Evolutionary conservation across 306 rosid species (phyloP).

Genomic region (Cucurbita maxima): DNA sequence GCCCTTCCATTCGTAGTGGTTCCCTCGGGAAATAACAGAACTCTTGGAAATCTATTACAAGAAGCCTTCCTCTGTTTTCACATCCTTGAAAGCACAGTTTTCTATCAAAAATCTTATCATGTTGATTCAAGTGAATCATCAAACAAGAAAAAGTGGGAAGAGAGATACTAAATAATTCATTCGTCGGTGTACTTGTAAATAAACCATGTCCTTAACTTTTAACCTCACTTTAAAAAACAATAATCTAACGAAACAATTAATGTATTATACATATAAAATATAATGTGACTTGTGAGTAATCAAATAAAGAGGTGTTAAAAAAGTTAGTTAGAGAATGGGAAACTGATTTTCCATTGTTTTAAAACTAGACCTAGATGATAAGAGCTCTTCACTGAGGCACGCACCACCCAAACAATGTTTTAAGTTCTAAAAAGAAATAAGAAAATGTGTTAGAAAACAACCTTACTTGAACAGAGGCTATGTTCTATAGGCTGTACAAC

Average conservation of each 20-base stretch:
- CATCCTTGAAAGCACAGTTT: constrained; percentile 87
- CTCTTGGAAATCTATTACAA: constrained; percentile 69
- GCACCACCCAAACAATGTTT: not conserved
- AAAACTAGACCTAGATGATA: not conserved
- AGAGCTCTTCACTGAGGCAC: not conserved
- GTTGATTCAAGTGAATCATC: constrained; percentile 18
- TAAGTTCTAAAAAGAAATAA: not conserved
- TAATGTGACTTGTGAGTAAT: not conserved
- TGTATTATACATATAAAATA: not conserved
- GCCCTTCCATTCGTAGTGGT: constrained; percentile 85
- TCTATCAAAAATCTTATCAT: constrained; percentile 89
- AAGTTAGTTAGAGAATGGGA: not conserved
- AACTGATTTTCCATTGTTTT: not conserved
- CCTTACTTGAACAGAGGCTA: not conserved
- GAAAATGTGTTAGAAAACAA: not conserved
- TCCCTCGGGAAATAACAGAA: constrained; percentile 94
- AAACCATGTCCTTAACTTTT: not conserved
- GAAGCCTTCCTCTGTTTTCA: constrained; percentile 97
- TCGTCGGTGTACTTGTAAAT: not conserved
- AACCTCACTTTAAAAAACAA: not conserved
- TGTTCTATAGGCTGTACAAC: not conserved
- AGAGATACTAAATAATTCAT: not conserved
- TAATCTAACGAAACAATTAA: not conserved
- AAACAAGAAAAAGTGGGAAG: not conserved
- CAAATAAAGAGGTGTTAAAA: not conserved